A percentile compares a stretch with the other conserved stretches of the same genome.
Conservation (phyloP, 805 yeast genomes). For the Vanderwaltozyma polyspora region DNA sequence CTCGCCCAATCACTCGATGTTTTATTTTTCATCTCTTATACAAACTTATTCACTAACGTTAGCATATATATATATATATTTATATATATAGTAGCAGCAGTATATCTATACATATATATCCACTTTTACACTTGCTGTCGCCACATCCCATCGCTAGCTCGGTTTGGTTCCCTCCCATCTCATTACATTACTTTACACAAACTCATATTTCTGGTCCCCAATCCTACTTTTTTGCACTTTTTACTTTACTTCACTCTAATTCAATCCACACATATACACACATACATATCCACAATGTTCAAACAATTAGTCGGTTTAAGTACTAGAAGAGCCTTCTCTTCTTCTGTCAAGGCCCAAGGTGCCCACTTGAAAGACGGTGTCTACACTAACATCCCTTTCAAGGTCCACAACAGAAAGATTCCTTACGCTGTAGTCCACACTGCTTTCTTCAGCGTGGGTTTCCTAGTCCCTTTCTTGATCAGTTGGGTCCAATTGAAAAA, state of each 20-base stretch:
- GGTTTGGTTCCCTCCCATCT: too few relatives aligned
- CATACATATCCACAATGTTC: conserved; percentile 1
- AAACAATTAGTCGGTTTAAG: conserved; percentile 24
- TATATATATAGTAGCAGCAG: too few relatives aligned
- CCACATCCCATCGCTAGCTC: too few relatives aligned
- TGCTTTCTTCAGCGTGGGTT: conserved; percentile 62
- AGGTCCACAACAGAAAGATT: conserved; percentile 83
- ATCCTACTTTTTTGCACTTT: too few relatives aligned
- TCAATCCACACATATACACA: neutral
- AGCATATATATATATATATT: too few relatives aligned
- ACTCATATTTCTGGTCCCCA: too few relatives aligned
- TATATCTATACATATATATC: too few relatives aligned
- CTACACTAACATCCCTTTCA: conserved; percentile 88
- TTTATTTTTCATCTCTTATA: too few relatives aligned
- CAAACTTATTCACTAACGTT: too few relatives aligned
- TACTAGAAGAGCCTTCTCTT: conserved; percentile 40
- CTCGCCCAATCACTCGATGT: too few relatives aligned
- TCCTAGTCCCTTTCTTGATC: conserved; percentile 69
- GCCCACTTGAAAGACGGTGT: conserved; percentile 67
- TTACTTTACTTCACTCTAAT: neutral
- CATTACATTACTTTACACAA: too few relatives aligned
- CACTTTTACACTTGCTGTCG: too few relatives aligned
- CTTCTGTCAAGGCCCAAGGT: conserved; percentile 38
- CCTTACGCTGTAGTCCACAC: conserved; percentile 79
- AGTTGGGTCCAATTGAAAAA: conserved; percentile 77